phyloP scores from a whole-genome alignment of 2,329 filamentous ascomycete species.

The Trichoderma endophyticum region DNA sequence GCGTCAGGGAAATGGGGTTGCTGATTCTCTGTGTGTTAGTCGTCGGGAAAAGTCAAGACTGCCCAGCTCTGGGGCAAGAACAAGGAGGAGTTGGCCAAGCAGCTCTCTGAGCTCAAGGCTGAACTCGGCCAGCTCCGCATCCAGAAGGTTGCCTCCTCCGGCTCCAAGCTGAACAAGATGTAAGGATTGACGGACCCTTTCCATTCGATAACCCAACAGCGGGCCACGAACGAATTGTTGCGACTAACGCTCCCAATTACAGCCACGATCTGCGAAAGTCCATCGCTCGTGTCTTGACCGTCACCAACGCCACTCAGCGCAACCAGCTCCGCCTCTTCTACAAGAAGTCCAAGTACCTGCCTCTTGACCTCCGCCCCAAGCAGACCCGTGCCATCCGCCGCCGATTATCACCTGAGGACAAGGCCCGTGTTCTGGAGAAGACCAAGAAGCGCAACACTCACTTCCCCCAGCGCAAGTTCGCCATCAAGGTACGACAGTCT shows the following conservation, averaged over 20 bases:
- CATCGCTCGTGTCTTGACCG: constrained; percentile 95
- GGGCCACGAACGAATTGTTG: constrained; percentile 16
- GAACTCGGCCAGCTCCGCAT: constrained; percentile 96
- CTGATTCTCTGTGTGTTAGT: constrained; percentile 31
- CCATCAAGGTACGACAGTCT: constrained; percentile 77
- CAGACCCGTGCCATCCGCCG: constrained; percentile 97
- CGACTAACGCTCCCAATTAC: constrained; percentile 28
- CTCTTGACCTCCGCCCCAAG: constrained; percentile 97
- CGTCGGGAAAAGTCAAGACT: constrained; percentile 78
- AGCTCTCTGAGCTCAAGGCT: constrained; percentile 90
- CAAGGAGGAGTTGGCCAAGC: constrained; percentile 97
- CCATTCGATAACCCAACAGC: background rate
- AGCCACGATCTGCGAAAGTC: constrained; percentile 99
- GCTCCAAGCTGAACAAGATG: constrained; percentile 97
- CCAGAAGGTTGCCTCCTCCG: constrained; percentile 95
- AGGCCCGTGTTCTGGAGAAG: constrained; percentile 81
- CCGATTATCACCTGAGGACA: constrained; percentile 89
- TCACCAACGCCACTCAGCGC: constrained; percentile 99
- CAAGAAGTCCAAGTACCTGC: constrained; percentile 99
- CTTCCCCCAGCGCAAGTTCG: constrained; percentile 98
- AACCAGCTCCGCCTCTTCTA: constrained; percentile 98
- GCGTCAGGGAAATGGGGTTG: background rate
- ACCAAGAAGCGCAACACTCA: constrained; percentile 92
- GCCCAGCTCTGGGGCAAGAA: constrained; percentile 97
- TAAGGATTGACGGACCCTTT: constrained; percentile 47